Evolutionary conservation across 495 filamentous ascomycete genomes (phyloP).

Genomic region (Xylaria telfairii): DNA sequence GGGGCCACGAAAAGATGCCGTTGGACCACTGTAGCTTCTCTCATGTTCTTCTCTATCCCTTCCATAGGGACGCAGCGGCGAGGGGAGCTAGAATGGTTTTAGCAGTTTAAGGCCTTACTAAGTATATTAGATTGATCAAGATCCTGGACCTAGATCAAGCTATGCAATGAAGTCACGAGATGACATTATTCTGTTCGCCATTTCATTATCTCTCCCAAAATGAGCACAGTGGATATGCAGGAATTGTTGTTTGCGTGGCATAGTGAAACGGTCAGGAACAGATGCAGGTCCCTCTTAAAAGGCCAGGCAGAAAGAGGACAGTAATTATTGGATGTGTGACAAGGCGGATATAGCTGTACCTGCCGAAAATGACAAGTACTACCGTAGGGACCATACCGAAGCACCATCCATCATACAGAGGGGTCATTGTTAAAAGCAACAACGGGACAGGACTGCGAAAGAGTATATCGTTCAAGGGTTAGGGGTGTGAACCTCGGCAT

Average conservation of each 20-base stretch:
- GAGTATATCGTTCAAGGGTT: too few species aligned
- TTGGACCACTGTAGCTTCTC: neutral
- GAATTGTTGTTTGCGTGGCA: slow-evolving; percentile 1
- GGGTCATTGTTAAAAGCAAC: too few species aligned
- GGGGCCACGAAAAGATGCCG: neutral
- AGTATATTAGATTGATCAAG: neutral
- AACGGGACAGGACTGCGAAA: too few species aligned
- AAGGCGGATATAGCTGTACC: neutral
- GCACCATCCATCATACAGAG: too few species aligned
- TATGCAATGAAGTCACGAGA: neutral
- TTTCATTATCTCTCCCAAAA: neutral
- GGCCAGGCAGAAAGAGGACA: neutral
- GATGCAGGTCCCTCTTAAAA: neutral
- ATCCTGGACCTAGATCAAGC: neutral
- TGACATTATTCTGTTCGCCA: neutral
- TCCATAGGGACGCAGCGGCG: neutral
- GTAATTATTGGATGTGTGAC: neutral
- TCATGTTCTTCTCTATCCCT: neutral
- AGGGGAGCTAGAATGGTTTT: neutral
- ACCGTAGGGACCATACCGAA: neutral
- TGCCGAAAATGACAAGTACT: neutral
- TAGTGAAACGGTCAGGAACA: neutral
- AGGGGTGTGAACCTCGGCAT: too few species aligned
- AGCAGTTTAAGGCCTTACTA: neutral
- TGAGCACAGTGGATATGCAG: neutral